phyloP scores from a whole-genome alignment of 495 filamentous ascomycete genomes.

The Hyaloscypha variabilis region DNA sequence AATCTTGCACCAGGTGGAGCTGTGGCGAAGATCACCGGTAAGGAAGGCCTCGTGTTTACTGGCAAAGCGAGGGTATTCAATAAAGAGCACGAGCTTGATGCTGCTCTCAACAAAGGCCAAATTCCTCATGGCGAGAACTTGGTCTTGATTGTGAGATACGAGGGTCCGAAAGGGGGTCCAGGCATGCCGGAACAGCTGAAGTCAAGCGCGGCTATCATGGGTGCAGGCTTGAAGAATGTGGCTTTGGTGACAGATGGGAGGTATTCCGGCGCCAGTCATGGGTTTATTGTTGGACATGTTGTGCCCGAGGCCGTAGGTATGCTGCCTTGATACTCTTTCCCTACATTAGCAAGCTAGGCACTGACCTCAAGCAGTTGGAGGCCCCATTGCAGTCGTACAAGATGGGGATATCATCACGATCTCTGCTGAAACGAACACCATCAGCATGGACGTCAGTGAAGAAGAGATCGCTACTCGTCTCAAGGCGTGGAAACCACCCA shows the following conservation, averaged over 20 bases:
- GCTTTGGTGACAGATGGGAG: slow-evolving; percentile 93
- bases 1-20: slow-evolving; percentile 92
- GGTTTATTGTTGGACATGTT: slow-evolving; percentile 95
- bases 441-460: slow-evolving; percentile 74
- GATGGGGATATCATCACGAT: slow-evolving; percentile 89
- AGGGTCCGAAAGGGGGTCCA: slow-evolving; percentile 92
- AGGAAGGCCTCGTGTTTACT: slow-evolving; percentile 83
- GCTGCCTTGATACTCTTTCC: slow-evolving; percentile 23
- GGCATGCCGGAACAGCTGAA: slow-evolving; percentile 96
- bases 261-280: slow-evolving; percentile 88
- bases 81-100: slow-evolving; percentile 80
- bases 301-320: slow-evolving; percentile 76
- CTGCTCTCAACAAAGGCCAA: slow-evolving; percentile 68
- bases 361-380: slow-evolving; percentile 54
- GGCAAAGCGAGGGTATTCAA: slow-evolving; percentile 89
- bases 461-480: slow-evolving; percentile 71
- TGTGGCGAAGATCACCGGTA: slow-evolving; percentile 97
- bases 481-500: slow-evolving; percentile 73
- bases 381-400: slow-evolving; percentile 77
- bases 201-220: slow-evolving; percentile 89
- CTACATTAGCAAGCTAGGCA: background rate
- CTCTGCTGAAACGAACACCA: slow-evolving; percentile 75
- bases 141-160: slow-evolving; percentile 92
- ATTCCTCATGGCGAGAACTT: slow-evolving; percentile 81
- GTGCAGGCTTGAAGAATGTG: slow-evolving; percentile 84